Percentiles rank a stretch among this genome's conserved stretches.
phyloP scores from a whole-genome alignment of 441 rosid species.

The Pelargonium cotyledonis region DNA sequence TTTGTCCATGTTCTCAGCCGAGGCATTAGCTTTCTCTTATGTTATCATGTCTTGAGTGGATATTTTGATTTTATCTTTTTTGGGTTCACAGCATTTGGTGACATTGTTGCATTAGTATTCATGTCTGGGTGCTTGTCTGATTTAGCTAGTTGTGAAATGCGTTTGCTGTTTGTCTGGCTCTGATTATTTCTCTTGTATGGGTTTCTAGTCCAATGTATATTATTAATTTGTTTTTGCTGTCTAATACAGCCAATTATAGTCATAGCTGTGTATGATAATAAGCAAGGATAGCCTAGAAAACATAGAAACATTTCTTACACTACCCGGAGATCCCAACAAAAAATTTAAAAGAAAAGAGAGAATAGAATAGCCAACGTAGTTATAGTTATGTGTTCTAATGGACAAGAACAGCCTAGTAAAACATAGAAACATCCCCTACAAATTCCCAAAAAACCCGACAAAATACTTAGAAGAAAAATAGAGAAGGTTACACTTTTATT shows the following conservation, averaged over 20 bases:
- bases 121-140: not conserved
- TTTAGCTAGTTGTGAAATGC: not conserved
- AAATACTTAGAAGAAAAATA: not conserved
- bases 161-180: not conserved
- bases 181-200: not conserved
- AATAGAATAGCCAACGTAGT: not conserved
- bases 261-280: not conserved
- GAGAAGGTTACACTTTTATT: not conserved
- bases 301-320: slow-evolving; percentile 2
- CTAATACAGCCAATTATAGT: not conserved
- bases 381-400: not conserved
- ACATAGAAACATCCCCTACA: not conserved
- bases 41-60: not conserved
- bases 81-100: not conserved
- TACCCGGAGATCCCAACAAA: not conserved
- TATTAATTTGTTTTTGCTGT: not conserved
- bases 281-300: not conserved
- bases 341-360: not conserved
- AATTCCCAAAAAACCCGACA: not conserved
- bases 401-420: not conserved
- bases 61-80: not conserved
- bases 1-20: not conserved
- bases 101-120: not conserved
- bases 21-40: not conserved
- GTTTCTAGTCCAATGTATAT: not conserved